Evolutionary conservation across 192 early-diverging fungal species (phyloP).

Genomic region (Backusella australiensis): DNA sequence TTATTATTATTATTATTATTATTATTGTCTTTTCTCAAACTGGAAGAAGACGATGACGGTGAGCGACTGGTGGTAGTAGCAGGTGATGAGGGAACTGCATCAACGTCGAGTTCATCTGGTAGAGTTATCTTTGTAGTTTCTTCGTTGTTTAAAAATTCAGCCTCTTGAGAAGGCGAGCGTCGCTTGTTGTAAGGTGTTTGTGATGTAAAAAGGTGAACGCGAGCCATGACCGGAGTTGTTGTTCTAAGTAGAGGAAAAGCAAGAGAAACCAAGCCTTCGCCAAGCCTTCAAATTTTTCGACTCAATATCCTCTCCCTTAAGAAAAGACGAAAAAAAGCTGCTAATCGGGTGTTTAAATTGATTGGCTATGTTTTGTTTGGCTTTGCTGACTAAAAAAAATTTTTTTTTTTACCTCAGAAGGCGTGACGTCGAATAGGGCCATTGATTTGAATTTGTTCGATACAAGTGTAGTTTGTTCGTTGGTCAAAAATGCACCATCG

Average conservation of each 20-base stretch:
- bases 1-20: background rate
- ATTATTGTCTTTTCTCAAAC: background rate
- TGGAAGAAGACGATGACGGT: background rate
- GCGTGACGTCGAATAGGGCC: no score
- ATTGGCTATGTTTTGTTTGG: background rate
- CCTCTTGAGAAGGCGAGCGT: background rate
- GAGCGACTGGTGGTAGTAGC: background rate
- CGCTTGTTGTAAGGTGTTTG: constrained; percentile 10
- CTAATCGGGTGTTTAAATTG: background rate
- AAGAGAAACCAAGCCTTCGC: constrained; percentile 19
- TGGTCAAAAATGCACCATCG: no score
- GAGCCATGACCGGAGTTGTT: constrained; percentile 23
- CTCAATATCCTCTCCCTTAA: background rate
- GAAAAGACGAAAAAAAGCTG: background rate
- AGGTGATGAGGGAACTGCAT: constrained; percentile 6
- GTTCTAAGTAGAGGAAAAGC: constrained; percentile 12
- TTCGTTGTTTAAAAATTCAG: background rate
- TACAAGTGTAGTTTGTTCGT: no score
- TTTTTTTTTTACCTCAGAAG: background rate
- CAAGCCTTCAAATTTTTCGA: constrained; percentile 10
- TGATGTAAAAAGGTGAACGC: constrained; percentile 27
- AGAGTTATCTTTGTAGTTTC: constrained; percentile 6
- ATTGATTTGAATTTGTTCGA: no score
- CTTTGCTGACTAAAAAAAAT: background rate
- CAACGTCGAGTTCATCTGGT: constrained; percentile 17